A percentile compares a stretch with the other conserved stretches of the same genome.
phyloP scores from a whole-genome alignment of 495 filamentous ascomycete genomes.

The Amniculicola lignicola region DNA sequence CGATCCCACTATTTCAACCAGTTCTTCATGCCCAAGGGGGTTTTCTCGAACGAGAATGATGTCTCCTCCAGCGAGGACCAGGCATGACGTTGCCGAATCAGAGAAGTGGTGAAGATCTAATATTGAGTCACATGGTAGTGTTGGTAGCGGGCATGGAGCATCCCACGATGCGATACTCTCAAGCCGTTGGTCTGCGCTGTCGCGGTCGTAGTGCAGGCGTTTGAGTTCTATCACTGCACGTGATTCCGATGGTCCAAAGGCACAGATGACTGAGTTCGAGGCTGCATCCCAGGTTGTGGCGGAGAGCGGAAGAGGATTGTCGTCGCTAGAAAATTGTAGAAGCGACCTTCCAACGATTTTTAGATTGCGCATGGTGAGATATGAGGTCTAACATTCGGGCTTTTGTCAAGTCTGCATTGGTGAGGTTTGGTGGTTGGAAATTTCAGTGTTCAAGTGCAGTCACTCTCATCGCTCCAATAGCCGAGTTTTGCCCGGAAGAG shows the following conservation, averaged over 20 bases:
- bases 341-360: conserved; percentile 33
- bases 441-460: no score
- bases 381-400: not conserved
- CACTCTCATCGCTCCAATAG: no score
- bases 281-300: conserved; percentile 40
- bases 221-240: conserved; percentile 39
- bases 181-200: conserved; percentile 14
- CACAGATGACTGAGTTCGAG: conserved; percentile 37
- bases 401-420: not conserved
- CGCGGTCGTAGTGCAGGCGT: conserved; percentile 24
- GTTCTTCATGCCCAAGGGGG: conserved; percentile 62
- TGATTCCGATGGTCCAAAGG: conserved; percentile 38
- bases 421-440: not conserved
- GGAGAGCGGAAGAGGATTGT: conserved; percentile 34
- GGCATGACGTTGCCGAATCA: conserved; percentile 69
- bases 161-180: conserved; percentile 77
- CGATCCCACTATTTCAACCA: conserved; percentile 91
- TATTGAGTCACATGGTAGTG: conserved; percentile 67
- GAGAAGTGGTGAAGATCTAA: conserved; percentile 78
- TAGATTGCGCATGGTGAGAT: conserved; percentile 42
- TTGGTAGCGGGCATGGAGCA: conserved; percentile 66
- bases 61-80: conserved; percentile 87
- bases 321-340: conserved; percentile 26
- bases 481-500: conserved; percentile 2
- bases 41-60: conserved; percentile 81